Evolutionary conservation across 164 flowering plant genomes (phyloP), one percentile per base, ranked within the genome.

Genomic region (Macadamia integrifolia): DNA sequence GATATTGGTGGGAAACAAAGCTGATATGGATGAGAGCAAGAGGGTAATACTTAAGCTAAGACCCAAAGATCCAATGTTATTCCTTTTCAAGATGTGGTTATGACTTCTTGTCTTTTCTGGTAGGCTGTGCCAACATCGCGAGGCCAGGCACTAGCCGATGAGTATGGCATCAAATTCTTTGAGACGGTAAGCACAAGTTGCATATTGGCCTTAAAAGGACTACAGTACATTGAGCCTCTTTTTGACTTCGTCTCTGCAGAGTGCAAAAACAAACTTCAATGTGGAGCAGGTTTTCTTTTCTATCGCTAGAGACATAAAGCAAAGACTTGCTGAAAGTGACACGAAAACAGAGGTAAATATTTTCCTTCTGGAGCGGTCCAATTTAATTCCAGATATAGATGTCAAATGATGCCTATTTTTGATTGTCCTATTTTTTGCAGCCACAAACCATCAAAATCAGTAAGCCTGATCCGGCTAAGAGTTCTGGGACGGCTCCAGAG

Each of bases 11-110:
- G 92, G 92, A 6, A 87, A 85, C 81, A 87, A 87, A 70, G 87
- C 89, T 49, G 89, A 87, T 76, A 87, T 84, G 86, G 87, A 85
- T 59, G 89, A 87, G 67, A 87, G 89, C 80, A 85, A 87, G 76
- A 79, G 89, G 84, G 88, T 87, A 77, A 72, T 43, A 61, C 42
- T 53, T 32, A 67, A 72, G 59, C 64, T 70, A 57, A 43, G 3
- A 15, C 58, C 17, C 43, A 60, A 14, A 13, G 18, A 42, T 65
- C 53, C 44, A 52, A 64, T 17, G 58, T 64, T 15, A 12, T 64
- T 30, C 52, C 32, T 52, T 58, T 63, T 60, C 40, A 18, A 18
- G 62, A 42, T 40, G 13, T 31, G 42, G 9, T 46, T n/a, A 12
- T 69, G 63, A 66, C 69, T 14, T 14, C 50, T 68, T 13, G 15